Evolutionary conservation across 257 asterid genomes (phyloP), one percentile per base, ranked within the genome.

Genomic region (Schizonepeta tenuifolia): DNA sequence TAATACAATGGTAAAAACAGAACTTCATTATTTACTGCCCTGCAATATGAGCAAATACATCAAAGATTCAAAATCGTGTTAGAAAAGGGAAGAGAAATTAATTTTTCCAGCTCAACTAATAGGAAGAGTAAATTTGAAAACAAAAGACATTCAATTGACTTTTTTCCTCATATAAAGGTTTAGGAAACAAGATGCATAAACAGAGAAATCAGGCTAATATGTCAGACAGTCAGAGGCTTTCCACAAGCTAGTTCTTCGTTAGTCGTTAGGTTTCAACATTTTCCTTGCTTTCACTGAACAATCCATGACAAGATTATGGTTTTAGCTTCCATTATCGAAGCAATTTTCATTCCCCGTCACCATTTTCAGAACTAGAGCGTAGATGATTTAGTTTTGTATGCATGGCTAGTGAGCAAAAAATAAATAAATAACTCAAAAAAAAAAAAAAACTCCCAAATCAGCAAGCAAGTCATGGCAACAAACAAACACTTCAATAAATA

Each of bases 381-480:
- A 41, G 36, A 51, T 17, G 18, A 31, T 51, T 57, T 41, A 40
- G 17, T 9, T 28, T 17, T 9, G 15, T 38, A 26, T 73, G 63
- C 74, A 57, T 47, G 65, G 69, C 31, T 15, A 9, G 7, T 15
- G 65, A 4, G 43, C 49, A 28, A 6, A 71, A 5, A 20, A 21
- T 35, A 57, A 55, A 12, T 13, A 49, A 21, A 59, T 6, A 17
- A 59, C 28, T 21, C 79, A 69, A 7, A 51, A 8, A 62, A 33
- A 67, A 24, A n/a, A 2, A 2, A 47, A 18, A 10, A 75, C 13
- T 20, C 28, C 53, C 49, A 60, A 18, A 68, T 67, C 65, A 59
- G 22, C 70, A 49, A 38, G 6, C 5, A 56, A 38, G 24, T 22
- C 26, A 74, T 60, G 18, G 18, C 33, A 15, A 67, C 22, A 56